These are phyloP conservation scores for Kwoniella dendrophila DNA, from an alignment of 768 basidiomycete species.

Conservation along the genomic window DNA sequence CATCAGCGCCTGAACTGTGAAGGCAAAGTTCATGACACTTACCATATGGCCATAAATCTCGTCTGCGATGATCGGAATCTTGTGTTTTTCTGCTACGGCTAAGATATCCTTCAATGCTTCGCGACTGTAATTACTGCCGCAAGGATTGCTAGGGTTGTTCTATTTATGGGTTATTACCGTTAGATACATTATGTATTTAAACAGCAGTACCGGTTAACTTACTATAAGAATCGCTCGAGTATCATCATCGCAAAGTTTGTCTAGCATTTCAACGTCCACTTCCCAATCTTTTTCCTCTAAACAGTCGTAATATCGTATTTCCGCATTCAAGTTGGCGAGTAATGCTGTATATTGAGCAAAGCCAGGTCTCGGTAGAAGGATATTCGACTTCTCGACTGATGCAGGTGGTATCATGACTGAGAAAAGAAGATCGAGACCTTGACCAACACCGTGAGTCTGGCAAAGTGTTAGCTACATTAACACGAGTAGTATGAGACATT, in stretches of 20 bases:
- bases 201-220: constrained; percentile 22
- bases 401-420: constrained; percentile 48
- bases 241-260: constrained; percentile 53
- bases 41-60: constrained; percentile 55
- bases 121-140: constrained; percentile 54
- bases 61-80: constrained; percentile 55
- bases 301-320: constrained; percentile 56
- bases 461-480: background rate
- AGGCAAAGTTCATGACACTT: constrained; percentile 6
- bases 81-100: constrained; percentile 45
- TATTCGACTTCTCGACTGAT: constrained; percentile 43
- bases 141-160: constrained; percentile 57
- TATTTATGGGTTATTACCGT: constrained; percentile 11
- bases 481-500: background rate
- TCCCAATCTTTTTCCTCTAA: constrained; percentile 55
- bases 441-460: constrained; percentile 55
- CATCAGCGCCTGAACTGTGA: background rate
- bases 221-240: constrained; percentile 54
- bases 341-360: constrained; percentile 56
- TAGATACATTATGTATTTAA: too few species aligned
- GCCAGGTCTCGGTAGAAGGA: constrained; percentile 55
- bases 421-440: constrained; percentile 55
- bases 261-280: constrained; percentile 52
- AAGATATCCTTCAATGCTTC: constrained; percentile 50
- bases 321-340: constrained; percentile 42